Conservation (phyloP, 2,329 filamentous ascomycete species). For the Trichoderma pleuroti region DNA sequence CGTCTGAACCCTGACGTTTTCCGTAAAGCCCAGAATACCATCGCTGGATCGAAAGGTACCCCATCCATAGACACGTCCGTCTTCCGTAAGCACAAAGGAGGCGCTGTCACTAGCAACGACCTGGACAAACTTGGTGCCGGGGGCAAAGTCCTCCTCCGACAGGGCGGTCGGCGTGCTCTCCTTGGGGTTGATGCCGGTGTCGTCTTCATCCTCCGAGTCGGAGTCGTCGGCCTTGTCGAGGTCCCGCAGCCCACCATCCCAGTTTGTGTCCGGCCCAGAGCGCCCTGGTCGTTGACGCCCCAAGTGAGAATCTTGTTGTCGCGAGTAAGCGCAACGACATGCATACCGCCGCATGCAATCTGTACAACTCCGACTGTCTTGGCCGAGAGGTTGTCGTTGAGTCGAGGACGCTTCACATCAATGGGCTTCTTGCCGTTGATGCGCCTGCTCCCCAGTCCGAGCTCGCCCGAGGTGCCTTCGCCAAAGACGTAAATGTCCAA, state of each 20-base stretch:
- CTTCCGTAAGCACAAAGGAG: conserved; percentile 70
- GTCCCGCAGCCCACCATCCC: conserved; percentile 61
- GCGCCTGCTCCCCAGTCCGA: conserved; percentile 37
- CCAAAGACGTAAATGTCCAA: conserved; percentile 21
- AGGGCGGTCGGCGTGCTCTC: conserved; percentile 66
- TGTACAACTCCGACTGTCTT: conserved; percentile 72
- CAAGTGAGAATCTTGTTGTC: conserved; percentile 81
- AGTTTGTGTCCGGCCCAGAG: conserved; percentile 71
- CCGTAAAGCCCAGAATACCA: conserved; percentile 62
- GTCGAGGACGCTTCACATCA: conserved; percentile 76
- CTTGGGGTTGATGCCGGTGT: conserved; percentile 65
- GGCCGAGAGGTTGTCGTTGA: conserved; percentile 63
- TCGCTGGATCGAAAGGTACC: conserved; percentile 70
- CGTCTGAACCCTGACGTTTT: conserved; percentile 47
- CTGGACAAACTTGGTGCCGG: conserved; percentile 58
- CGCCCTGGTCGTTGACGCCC: conserved; percentile 84
- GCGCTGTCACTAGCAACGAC: conserved; percentile 71
- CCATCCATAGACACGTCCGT: conserved; percentile 78
- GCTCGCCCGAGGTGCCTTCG: conserved; percentile 20
- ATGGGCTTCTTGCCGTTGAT: conserved; percentile 59
- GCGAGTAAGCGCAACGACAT: conserved; percentile 70
- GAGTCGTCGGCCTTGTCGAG: conserved; percentile 51
- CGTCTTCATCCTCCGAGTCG: conserved; percentile 58
- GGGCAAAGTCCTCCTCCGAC: conserved; percentile 55
- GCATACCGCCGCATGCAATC: conserved; percentile 78